Evolutionary conservation across 2,329 filamentous ascomycete species (phyloP).

Genomic region (Trichoderma sp.): DNA sequence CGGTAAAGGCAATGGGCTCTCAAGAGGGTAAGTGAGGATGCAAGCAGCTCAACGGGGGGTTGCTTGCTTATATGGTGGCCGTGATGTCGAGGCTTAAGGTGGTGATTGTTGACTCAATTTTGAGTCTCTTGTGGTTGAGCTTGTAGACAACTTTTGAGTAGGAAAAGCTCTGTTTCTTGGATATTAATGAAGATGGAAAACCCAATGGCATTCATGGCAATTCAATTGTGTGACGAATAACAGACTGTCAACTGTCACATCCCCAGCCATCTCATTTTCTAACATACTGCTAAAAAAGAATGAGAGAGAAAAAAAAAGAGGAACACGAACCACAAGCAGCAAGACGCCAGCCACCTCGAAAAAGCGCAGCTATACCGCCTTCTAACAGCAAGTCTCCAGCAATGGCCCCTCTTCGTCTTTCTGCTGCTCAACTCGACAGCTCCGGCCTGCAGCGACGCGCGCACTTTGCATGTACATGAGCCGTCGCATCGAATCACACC

Average conservation of each 20-base stretch:
- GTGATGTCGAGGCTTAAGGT: too few species aligned
- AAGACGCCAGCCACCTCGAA: conserved; percentile 18
- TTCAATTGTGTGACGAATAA: too few species aligned
- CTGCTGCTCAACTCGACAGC: not conserved
- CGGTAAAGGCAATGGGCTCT: not conserved
- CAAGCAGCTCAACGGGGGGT: not conserved
- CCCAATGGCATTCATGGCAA: too few species aligned
- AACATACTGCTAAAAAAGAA: too few species aligned
- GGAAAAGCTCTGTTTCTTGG: too few species aligned
- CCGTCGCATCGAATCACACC: conserved; percentile 14
- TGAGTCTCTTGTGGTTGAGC: too few species aligned
- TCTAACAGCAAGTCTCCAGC: not conserved
- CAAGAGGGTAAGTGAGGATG: not conserved
- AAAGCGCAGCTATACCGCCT: conserved; percentile 7
- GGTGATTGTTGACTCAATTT: not conserved
- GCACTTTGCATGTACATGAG: conserved; percentile 19
- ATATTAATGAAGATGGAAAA: too few species aligned
- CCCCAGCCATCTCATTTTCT: conserved; percentile 23
- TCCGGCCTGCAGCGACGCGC: conserved; percentile 10
- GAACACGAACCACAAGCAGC: not conserved
- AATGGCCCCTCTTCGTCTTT: conserved; percentile 1
- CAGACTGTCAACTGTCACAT: not conserved
- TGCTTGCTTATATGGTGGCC: not conserved
- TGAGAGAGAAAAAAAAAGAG: not conserved
- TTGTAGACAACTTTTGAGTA: too few species aligned